Base-by-base conservation (phyloP, 345 rosid species). In the Mangifera indica region DNA sequence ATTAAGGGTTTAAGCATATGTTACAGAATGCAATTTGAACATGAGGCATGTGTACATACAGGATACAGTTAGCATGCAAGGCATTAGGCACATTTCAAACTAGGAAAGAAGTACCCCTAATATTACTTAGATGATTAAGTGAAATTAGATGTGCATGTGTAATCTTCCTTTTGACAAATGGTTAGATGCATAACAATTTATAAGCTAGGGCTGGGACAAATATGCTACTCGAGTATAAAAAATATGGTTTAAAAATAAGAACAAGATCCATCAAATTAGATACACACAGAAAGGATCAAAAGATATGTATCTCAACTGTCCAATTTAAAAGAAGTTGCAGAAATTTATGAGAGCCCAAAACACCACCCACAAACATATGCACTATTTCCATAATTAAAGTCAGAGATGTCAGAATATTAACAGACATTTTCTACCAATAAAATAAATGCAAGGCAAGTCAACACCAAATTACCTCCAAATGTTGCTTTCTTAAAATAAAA, bases 401-500 rank as follows among this genome's bases (percentile, higher is more conserved):
- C 64, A 67, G 49, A 49, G 54, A 59, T 37, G 58, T 63, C 18
- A 20, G n/a, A 53, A 24, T 60, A 2, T 26, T 2, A 34, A 52
- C 13, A 21, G 64, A 57, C 3, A 22, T 13, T 55, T 7, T 3
- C 53, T 12, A 63, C n/a, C 55, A 2, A n/a, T 25, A 52, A 12
- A 29, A 61, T 45, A 54, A 37, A 44, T 1, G 5, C 18, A 20
- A 53, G 25, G 42, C 56, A 60, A 69, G 14, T 65, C 22, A 10
- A 65, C 51, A 72, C 67, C 12, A 32, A 8, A 25, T 46, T 85
- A 90, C 98, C 97, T 94, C 97, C 34, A 84, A 72, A 74, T 90
- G 89, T 49, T 83, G 91, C 77, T 90, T 94, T 81, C 82, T 94
- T 81, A 90, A 84, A 75, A 93, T 91, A 73, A 94, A 90, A 51